Evolutionary conservation across 495 filamentous ascomycete genomes (phyloP).

Genomic region (Chlorociboria aeruginascens): DNA sequence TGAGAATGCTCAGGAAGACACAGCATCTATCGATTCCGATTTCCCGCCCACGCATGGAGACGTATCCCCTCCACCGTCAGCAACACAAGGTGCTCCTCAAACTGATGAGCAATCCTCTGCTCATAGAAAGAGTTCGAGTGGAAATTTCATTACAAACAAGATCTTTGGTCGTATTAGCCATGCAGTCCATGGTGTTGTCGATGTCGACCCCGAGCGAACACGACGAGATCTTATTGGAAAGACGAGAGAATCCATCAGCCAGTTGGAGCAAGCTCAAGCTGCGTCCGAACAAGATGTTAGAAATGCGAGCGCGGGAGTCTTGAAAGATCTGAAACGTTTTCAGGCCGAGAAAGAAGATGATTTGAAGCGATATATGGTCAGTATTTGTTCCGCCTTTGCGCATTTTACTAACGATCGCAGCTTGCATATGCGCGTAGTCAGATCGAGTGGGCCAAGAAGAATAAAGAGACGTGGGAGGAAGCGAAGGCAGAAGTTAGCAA

Average conservation of each 20-base stretch:
- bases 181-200: slow-evolving; percentile 89
- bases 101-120: slow-evolving; percentile 22
- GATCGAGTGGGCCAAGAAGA: slow-evolving; percentile 97
- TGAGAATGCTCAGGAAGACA: slow-evolving; percentile 41
- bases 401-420: slow-evolving; percentile 32
- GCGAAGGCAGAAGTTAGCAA: slow-evolving; percentile 87
- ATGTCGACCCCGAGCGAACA: slow-evolving; percentile 88
- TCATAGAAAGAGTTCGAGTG: slow-evolving; percentile 63
- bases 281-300: slow-evolving; percentile 84
- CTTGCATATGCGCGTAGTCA: slow-evolving; percentile 88
- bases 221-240: slow-evolving; percentile 89
- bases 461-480: slow-evolving; percentile 91
- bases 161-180: slow-evolving; percentile 93
- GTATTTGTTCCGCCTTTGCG: slow-evolving; percentile 18
- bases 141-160: slow-evolving; percentile 77
- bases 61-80: slow-evolving; percentile 42
- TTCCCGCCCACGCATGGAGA: slow-evolving; percentile 86
- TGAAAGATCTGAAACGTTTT: slow-evolving; percentile 84
- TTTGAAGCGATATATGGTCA: slow-evolving; percentile 87
- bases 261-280: slow-evolving; percentile 81
- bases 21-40: slow-evolving; percentile 81
- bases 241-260: slow-evolving; percentile 60
- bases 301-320: slow-evolving; percentile 73
- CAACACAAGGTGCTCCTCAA: slow-evolving; percentile 44
- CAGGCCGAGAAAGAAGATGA: slow-evolving; percentile 92